Evolutionary conservation across 192 early-diverging fungal species (phyloP), one percentile per base, ranked within the genome.

Genomic region (Radiomyces spectabilis): DNA sequence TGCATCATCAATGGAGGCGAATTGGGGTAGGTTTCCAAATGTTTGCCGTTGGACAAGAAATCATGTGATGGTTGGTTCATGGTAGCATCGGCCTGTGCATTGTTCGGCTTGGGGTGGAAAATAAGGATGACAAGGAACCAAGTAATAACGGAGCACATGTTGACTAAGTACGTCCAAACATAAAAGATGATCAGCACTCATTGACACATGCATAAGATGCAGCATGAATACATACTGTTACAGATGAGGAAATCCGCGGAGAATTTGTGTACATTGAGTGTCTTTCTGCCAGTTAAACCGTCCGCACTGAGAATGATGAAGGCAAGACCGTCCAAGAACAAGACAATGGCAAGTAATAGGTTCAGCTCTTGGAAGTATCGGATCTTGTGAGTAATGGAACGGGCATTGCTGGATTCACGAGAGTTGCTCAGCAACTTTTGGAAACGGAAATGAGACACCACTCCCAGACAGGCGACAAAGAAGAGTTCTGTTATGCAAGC

Each of bases 201-300:
- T n/a, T 26, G 42, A 12, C 42, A 26, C n/a, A 26, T 44, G 7
- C 7, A 44, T 15, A 35, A 44, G 21, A 44, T 12, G 42, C 12
- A 44, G 0, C 24, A 48, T 29, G 30, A 22, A 24, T 15, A 1
- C 46, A 29, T 48, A 48, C 46, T 48, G 46, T 48, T 45, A 29
- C 55, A 57, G 21, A 57, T 57, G 18, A 57, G 38, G n/a, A 57
- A 44, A 57, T 57, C 55, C 8, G 55, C 55, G 9, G 55, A 47
- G 44, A 57, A 57, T 39, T 57, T 57, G 43, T 57, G 55, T 4
- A 16, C 21, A 57, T 57, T 57, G 22, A 57, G 29, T 16, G 43
- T 35, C 18, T 46, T 45, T 4, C 21, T 24, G 9, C 42, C 24
- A 12, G 55, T 57, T 32, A 57, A 26, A 27, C 55, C 55, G n/a